Evolutionary conservation across 768 basidiomycete genomes (phyloP), one percentile per base, ranked within the genome.

Genomic region (Crucibulum laeve): DNA sequence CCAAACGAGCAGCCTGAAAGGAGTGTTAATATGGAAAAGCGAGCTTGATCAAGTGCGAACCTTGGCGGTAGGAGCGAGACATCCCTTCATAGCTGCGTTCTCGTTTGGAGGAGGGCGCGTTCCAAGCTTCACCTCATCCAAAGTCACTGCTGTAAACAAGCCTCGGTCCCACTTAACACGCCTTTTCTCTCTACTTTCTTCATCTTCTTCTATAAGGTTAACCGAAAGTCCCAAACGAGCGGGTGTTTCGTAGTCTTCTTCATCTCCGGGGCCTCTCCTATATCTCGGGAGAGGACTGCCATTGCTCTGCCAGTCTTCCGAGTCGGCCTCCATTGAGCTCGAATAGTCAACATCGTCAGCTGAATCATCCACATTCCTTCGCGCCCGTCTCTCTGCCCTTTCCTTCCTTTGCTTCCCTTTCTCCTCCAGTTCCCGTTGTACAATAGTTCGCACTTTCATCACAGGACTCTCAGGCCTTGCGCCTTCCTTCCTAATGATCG

Each of bases 101-200:
- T 72, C 67, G 50, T 74, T 75, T 17, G 64, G 56, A 8, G 67
- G 61, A 40, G 60, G 61, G 39, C 68, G 73, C 10, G 71, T 67
- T 40, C 72, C 72, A 24, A 80, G 68, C 51, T 80, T 69, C 25
- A 83, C 67, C 38, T 86, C 79, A 51, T 87, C 82, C 23, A 88
- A 58, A 55, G 71, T 81, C 19, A 82, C 68, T 4, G 71, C 70
- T 8, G 77, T 82, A 35, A 71, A 78, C 49, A 91, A 64, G 10
- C 83, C 83, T 38, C 70, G 70, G 55, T 89, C 77, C 89, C 89
- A 91, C 58, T 86, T 85, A 33, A 91, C 89, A 43, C 80, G 69
- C 56, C 82, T 76, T 42, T 50, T 58, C 39, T 46, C 55, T 65
- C 68, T 23, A 58, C 69, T 30, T 73, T 58, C 41, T 64, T 60